Evolutionary conservation across 495 filamentous ascomycete species (phyloP).

Genomic region (Daldinia grandis): DNA sequence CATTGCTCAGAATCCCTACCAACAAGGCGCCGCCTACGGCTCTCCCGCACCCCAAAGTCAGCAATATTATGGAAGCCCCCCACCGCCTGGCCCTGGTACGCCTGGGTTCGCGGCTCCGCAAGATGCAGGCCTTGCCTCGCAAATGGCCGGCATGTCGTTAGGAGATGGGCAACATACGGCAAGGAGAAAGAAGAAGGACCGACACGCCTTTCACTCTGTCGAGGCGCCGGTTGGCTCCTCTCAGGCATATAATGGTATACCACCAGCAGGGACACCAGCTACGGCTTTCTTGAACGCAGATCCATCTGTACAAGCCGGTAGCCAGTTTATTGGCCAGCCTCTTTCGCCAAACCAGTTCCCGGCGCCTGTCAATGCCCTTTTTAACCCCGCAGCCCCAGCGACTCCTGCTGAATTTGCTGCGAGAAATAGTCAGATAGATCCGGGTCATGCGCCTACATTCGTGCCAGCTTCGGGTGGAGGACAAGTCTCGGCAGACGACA

Average conservation of each 20-base stretch:
- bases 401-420: conserved; percentile 67
- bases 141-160: conserved; percentile 85
- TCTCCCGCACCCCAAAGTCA: conserved; percentile 45
- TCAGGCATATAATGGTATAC: conserved; percentile 70
- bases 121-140: conserved; percentile 74
- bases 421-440: conserved; percentile 51
- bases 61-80: conserved; percentile 50
- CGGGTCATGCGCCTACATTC: conserved; percentile 45
- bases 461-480: conserved; percentile 68
- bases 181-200: conserved; percentile 87
- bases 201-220: conserved; percentile 90
- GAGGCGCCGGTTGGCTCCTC: conserved; percentile 72
- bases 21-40: conserved; percentile 64
- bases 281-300: conserved; percentile 79
- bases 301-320: conserved; percentile 44
- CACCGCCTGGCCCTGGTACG: conserved; percentile 43
- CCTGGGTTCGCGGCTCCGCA: conserved; percentile 50
- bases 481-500: conserved; percentile 88
- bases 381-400: conserved; percentile 62
- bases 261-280: conserved; percentile 64
- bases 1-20: conserved; percentile 63
- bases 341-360: conserved; percentile 61
- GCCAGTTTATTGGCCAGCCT: conserved; percentile 42
- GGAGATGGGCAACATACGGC: conserved; percentile 60
- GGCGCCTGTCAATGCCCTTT: conserved; percentile 65